Base-by-base conservation (phyloP, 352 stramenopile genomes). In the Phytophthora multivora region DNA sequence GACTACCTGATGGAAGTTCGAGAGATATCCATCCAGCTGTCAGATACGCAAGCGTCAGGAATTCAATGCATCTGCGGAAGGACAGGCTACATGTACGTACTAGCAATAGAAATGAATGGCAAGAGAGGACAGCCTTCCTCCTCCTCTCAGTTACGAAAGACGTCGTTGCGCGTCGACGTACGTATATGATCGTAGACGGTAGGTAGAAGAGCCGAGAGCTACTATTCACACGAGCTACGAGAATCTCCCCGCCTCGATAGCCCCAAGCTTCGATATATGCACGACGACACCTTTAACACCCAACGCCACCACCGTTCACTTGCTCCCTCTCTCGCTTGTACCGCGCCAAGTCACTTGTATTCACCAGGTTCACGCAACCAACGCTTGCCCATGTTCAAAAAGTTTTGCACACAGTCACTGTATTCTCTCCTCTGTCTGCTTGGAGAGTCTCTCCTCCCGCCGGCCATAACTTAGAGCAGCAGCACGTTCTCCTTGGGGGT, bases 401-500 rank as follows among this genome's bases (percentile, higher is more conserved):
- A 63, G 40, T 73, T 23, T 65, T 73, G 52, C 70, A 72, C 70
- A 72, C 65, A 70, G 57, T 68, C 59, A 55, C 52, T 66, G 66
- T 72, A 63, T 66, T 69, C 64, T 69, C 64, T 59, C 61, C 49
- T 63, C 49, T 64, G 59, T 62, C 60, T 54, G 45, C 16, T 57
- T 50, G 41, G 36, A 30, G 30, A 52, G 31, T 53, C 12, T 53
- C 45, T 40, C n/a, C 42, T 59, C 35, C 41, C 41, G 46, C 21
- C 45, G 49, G 56, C 73, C 54, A 81, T 86, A 87, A 80, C 69
- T 88, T 93, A 93, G 56, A 93, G 73, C 62, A 93, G 74, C 54
- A 93, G 60, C 65, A 93, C 81, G 53, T 90, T 83, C 63, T 93
- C 83, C 71, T 93, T 93, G 39, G 83, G 83, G 61, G 83, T 93